phyloP scores from a whole-genome alignment of 345 rosid species.

The Xanthoceras sorbifolium region DNA sequence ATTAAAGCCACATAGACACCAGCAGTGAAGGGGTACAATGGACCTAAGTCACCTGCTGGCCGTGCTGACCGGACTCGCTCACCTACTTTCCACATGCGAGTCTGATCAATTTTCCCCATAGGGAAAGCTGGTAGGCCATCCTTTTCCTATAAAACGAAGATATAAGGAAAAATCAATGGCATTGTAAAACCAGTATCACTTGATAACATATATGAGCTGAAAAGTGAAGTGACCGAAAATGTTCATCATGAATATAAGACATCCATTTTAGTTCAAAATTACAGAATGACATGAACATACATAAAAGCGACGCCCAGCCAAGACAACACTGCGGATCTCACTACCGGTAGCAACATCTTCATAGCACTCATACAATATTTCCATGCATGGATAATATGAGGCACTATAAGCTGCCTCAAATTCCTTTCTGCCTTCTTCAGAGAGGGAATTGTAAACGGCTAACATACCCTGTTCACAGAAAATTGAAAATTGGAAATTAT shows the following conservation, averaged over 20 bases:
- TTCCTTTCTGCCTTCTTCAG: conserved; percentile 71
- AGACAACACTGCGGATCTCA: conserved; percentile 83
- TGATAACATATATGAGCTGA: background rate
- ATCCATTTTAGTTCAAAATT: background rate
- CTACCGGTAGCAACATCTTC: conserved; percentile 87
- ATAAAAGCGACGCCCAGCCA: conserved; percentile 90
- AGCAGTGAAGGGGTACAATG: conserved; percentile 77
- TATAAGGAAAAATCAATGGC: background rate
- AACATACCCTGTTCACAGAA: conserved; percentile 68
- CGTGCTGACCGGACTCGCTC: conserved; percentile 67
- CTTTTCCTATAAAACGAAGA: conserved; percentile 59
- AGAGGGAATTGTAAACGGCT: conserved; percentile 80
- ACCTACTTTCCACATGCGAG: conserved; percentile 97
- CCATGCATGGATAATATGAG: conserved; percentile 84
- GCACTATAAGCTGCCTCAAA: conserved; percentile 84
- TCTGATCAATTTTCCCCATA: conserved; percentile 95
- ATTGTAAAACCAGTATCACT: background rate
- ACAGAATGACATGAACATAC: conserved; percentile 36
- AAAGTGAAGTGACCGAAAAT: background rate
- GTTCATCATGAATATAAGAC: background rate
- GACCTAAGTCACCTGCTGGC: conserved; percentile 81
- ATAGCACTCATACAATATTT: conserved; percentile 81
- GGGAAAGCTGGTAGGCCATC: conserved; percentile 97
- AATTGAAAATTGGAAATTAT: background rate
- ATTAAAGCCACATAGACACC: conserved; percentile 89